These are phyloP conservation scores for Hanseniaspora valbyensis DNA, from an alignment of 805 yeast genomes.

Conservation along the genomic window DNA sequence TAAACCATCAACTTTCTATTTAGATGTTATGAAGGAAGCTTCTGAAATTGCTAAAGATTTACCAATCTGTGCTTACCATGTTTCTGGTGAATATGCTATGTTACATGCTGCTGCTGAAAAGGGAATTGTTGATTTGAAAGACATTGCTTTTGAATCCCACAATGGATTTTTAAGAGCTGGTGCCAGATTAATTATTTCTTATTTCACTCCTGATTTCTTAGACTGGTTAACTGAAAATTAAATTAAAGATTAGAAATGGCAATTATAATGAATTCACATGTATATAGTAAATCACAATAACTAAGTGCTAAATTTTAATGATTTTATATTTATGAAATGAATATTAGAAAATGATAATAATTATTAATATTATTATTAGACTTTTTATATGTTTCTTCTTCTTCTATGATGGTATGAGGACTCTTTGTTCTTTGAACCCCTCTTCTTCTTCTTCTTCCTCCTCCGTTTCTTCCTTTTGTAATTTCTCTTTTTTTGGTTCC, in stretches of 20 bases:
- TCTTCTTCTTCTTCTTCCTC: neutral
- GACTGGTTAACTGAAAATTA: constrained; percentile 61
- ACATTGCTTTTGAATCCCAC: constrained; percentile 72
- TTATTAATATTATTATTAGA: no score
- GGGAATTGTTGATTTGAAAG: constrained; percentile 76
- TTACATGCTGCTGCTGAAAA: constrained; percentile 96
- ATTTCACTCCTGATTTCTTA: constrained; percentile 89
- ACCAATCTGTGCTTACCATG: constrained; percentile 92
- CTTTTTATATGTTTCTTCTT: no score
- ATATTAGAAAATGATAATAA: no score
- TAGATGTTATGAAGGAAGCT: constrained; percentile 86
- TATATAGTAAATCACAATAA: no score
- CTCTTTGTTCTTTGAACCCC: constrained; percentile 2
- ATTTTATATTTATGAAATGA: neutral
- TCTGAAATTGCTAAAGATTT: constrained; percentile 66
- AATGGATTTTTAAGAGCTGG: constrained; percentile 92
- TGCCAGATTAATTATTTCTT: constrained; percentile 79
- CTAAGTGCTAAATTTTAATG: neutral
- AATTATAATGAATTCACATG: neutral
- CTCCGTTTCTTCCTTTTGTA: neutral
- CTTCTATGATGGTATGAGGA: constrained; percentile 1
- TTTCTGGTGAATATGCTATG: constrained; percentile 96
- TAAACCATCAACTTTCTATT: constrained; percentile 90
- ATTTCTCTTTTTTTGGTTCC: neutral
- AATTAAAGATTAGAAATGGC: no score